phyloP scores from a whole-genome alignment of 345 rosid genomes.

The Excoecaria cochinchinensis region DNA sequence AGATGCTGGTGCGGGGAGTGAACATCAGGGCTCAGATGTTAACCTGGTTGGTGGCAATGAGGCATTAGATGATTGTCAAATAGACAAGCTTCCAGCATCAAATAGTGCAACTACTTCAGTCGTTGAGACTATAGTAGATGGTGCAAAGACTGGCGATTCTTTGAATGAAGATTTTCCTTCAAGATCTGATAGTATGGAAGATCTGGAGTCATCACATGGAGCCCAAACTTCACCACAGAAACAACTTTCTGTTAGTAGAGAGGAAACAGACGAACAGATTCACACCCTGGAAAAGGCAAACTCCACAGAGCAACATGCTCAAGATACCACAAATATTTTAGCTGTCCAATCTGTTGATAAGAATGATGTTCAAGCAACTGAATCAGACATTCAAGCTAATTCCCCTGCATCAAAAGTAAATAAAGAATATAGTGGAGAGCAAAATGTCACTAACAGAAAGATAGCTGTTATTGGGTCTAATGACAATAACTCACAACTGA shows the following conservation, averaged over 20 bases:
- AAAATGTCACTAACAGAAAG: conserved; percentile 17
- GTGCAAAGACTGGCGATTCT: conserved; percentile 26
- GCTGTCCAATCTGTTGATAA: conserved; percentile 18
- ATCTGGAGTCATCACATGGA: conserved; percentile 4
- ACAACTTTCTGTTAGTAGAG: conserved; percentile 7
- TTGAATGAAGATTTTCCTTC: conserved; percentile 24
- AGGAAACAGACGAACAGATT: conserved; percentile 26
- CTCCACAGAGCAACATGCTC: conserved; percentile 18
- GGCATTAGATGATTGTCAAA: conserved; percentile 22
- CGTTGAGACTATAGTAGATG: conserved; percentile 28
- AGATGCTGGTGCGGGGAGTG: conserved; percentile 34
- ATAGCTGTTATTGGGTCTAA: conserved; percentile 21
- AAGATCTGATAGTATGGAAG: conserved; percentile 24
- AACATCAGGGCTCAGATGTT: conserved; percentile 31
- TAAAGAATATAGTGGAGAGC: conserved; percentile 24
- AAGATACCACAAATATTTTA: conserved; percentile 14
- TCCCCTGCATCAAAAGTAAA: conserved; percentile 19
- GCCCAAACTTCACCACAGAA: conserved; percentile 20
- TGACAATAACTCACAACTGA: conserved; percentile 24
- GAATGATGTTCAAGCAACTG: conserved; percentile 21
- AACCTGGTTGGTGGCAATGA: conserved; percentile 18
- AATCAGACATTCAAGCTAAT: conserved; percentile 22
- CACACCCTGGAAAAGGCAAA: conserved; percentile 12
- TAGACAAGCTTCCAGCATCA: conserved; percentile 22
- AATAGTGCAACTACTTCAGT: conserved; percentile 27